phyloP scores from a whole-genome alignment of 305 asterid genomes.

The Coffea humblotiana region DNA sequence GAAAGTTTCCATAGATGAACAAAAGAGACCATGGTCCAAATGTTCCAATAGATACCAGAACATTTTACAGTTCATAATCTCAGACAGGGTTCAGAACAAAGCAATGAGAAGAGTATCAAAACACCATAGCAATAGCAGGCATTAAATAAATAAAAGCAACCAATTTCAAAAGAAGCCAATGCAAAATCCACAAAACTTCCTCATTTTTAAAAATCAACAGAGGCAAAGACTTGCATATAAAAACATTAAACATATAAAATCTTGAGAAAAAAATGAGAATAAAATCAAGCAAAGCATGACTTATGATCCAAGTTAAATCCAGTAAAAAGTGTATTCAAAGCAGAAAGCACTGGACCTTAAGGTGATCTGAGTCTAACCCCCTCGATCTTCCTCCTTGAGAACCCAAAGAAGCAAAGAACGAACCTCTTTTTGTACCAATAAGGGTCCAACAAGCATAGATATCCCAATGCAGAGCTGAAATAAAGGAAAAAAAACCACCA shows the following conservation, averaged over 20 bases:
- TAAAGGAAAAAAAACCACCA: constrained; percentile 14
- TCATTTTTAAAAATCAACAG: not conserved
- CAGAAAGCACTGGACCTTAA: constrained; percentile 45
- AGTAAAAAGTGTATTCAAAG: constrained; percentile 6
- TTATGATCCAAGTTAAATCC: constrained; percentile 26
- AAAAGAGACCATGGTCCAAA: constrained; percentile 10
- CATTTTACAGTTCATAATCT: not conserved
- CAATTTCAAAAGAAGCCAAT: not conserved
- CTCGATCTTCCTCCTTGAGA: constrained; percentile 66
- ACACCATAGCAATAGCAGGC: not conserved
- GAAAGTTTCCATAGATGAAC: constrained; percentile 3
- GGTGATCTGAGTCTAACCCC: constrained; percentile 53
- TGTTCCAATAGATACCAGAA: not conserved
- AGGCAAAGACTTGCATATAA: not conserved
- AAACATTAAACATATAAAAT: constrained; percentile 1
- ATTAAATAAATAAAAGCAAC: not conserved
- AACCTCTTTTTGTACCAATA: constrained; percentile 34
- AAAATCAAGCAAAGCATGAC: constrained; percentile 34
- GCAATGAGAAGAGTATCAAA: not conserved
- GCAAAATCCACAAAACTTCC: constrained; percentile 4
- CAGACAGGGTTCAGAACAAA: not conserved
- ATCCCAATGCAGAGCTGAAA: constrained; percentile 50
- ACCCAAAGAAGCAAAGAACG: constrained; percentile 46
- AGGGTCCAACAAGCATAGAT: constrained; percentile 53
- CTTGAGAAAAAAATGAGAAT: constrained; percentile 18